These are phyloP conservation scores for Penicillium riverlandense DNA, from an alignment of 495 filamentous ascomycete genomes.

Conservation along the genomic window DNA sequence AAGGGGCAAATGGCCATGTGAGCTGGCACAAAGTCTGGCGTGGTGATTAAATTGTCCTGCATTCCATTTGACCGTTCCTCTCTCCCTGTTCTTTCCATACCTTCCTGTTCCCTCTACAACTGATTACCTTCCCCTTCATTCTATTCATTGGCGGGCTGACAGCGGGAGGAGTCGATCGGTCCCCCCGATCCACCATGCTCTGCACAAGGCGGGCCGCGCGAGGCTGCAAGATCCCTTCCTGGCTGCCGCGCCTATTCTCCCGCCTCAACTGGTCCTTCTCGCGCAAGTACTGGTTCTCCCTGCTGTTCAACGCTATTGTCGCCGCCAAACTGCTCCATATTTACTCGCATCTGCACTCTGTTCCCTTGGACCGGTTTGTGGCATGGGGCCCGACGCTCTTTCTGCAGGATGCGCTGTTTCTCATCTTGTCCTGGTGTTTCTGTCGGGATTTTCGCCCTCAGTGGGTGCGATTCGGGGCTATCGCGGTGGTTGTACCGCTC, in stretches of 20 bases:
- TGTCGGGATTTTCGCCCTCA: conserved; percentile 18
- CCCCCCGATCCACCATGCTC: too few relatives aligned
- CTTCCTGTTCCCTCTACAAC: too few relatives aligned
- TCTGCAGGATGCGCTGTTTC: conserved; percentile 27
- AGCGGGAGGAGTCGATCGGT: too few relatives aligned
- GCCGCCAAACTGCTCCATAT: conserved; percentile 31
- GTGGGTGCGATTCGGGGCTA: conserved; percentile 12
- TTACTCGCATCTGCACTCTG: conserved; percentile 29
- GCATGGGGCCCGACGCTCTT: conserved; percentile 36
- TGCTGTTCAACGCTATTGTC: conserved; percentile 25
- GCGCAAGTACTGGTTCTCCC: conserved; percentile 30
- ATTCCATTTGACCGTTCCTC: too few relatives aligned
- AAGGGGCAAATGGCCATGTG: too few relatives aligned
- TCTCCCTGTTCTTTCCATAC: too few relatives aligned
- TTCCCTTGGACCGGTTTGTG: conserved; percentile 21
- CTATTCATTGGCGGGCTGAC: too few relatives aligned
- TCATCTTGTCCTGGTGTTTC: conserved; percentile 14
- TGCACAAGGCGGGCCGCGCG: too few relatives aligned
- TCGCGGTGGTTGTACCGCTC: conserved; percentile 15
- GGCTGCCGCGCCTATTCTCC: conserved; percentile 11
- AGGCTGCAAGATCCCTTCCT: conserved; percentile 1
- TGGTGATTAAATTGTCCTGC: too few relatives aligned
- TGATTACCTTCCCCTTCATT: too few relatives aligned
- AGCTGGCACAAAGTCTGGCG: too few relatives aligned
- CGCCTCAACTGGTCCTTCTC: conserved; percentile 23